Evolutionary conservation across 306 rosid species (phyloP).

Genomic region (Cyamopsis tetragonoloba): DNA sequence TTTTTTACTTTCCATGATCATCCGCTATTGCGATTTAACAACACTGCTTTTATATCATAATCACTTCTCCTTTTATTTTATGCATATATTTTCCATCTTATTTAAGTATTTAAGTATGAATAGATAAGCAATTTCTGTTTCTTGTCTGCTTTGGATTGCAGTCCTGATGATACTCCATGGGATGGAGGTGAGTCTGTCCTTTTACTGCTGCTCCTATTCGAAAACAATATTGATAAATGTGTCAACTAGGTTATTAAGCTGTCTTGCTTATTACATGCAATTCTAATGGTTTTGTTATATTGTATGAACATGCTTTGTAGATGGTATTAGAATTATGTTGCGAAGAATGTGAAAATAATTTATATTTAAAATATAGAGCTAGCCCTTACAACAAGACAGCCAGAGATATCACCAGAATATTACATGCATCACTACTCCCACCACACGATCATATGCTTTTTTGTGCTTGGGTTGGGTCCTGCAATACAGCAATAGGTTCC

Average conservation of each 20-base stretch:
- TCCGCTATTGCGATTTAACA: no score
- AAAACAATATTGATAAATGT: not conserved
- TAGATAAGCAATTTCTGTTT: constrained; percentile 53
- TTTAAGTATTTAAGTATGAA: constrained; percentile 42
- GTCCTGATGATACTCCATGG: constrained; percentile 68
- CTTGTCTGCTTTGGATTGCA: constrained; percentile 61
- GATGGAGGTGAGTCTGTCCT: constrained; percentile 55
- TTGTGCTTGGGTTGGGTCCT: no score
- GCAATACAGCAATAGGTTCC: no score
- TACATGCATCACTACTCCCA: no score
- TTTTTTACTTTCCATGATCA: no score
- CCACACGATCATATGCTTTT: no score
- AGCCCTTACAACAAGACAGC: no score
- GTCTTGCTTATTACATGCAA: not conserved
- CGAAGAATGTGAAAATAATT: no score
- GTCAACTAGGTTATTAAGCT: not conserved
- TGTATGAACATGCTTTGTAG: not conserved
- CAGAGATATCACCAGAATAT: no score
- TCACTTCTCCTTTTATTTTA: constrained; percentile 19
- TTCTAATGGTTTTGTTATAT: not conserved
- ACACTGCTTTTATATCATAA: no score
- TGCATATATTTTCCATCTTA: constrained; percentile 4
- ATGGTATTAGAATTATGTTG: constrained; percentile 11
- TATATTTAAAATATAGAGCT: no score
- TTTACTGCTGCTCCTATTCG: not conserved